A percentile compares a stretch with the other conserved stretches of the same genome.
Conservation (phyloP, 1,284 basidiomycete species). For the Grifola frondosa region DNA sequence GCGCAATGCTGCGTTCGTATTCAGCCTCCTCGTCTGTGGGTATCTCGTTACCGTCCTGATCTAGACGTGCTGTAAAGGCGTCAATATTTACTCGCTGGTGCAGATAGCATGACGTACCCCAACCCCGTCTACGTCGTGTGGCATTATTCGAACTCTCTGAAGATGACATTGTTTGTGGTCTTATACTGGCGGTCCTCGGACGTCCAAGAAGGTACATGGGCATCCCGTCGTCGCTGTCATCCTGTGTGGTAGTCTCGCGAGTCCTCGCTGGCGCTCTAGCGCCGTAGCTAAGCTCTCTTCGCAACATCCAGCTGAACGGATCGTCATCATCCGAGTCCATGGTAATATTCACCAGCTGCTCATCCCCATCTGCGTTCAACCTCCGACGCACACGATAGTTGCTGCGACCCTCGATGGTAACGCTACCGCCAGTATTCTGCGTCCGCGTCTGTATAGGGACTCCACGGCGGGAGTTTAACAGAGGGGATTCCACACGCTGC, state of each 20-base stretch:
- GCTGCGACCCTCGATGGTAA: constrained; percentile 30
- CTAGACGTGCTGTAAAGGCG: constrained; percentile 22
- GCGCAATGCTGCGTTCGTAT: constrained; percentile 27
- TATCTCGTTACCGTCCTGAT: constrained; percentile 24
- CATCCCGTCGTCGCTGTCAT: not conserved
- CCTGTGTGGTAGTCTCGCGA: too few relatives aligned
- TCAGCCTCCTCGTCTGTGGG: constrained; percentile 27
- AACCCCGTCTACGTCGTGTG: constrained; percentile 20
- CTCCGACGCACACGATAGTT: constrained; percentile 42
- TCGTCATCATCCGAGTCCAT: constrained; percentile 23
- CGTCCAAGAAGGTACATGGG: not conserved
- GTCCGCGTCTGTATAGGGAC: too few relatives aligned
- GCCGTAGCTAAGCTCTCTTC: too few relatives aligned
- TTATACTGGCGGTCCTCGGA: too few relatives aligned
- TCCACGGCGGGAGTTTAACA: too few relatives aligned
- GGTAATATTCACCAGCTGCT: constrained; percentile 40
- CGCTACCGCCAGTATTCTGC: too few relatives aligned
- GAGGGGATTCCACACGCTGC: too few relatives aligned
- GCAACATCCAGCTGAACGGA: constrained; percentile 11
- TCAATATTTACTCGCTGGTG: not conserved
- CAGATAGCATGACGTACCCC: constrained; percentile 10
- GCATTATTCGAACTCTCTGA: not conserved
- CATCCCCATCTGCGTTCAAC: constrained; percentile 41
- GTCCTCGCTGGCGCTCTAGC: not conserved
- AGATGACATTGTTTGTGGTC: too few relatives aligned